Evolutionary conservation across 2,329 filamentous ascomycete genomes (phyloP).

Genomic region (Sporothrix sp.): DNA sequence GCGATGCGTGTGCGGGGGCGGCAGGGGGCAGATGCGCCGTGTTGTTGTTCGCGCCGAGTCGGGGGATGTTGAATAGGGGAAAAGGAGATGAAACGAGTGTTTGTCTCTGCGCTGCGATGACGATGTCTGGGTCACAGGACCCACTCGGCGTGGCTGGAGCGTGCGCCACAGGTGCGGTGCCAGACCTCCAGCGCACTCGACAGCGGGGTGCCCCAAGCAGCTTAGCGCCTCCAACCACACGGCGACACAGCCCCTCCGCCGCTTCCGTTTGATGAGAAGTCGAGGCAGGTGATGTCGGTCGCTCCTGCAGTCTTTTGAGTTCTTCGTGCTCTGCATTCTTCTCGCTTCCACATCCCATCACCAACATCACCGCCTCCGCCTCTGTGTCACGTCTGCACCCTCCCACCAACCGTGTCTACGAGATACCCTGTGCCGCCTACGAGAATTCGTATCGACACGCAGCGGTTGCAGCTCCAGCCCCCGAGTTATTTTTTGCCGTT

Average conservation of each 20-base stretch:
- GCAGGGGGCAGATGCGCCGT: not conserved
- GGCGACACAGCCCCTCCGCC: conserved; percentile 12
- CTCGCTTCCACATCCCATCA: too few relatives aligned
- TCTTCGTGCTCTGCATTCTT: too few relatives aligned
- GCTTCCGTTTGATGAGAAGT: conserved; percentile 4
- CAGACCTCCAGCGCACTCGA: not conserved
- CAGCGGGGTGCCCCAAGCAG: conserved; percentile 4
- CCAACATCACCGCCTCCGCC: too few relatives aligned
- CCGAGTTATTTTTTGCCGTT: not conserved
- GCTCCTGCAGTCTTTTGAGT: too few relatives aligned
- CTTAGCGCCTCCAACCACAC: conserved; percentile 2
- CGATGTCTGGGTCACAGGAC: conserved; percentile 2
- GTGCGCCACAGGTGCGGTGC: not conserved
- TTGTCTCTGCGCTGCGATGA: not conserved
- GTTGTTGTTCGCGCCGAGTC: not conserved
- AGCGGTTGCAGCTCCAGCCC: too few relatives aligned
- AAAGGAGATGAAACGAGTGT: conserved; percentile 8
- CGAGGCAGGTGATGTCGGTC: not conserved
- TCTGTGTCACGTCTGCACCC: too few relatives aligned
- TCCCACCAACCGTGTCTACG: too few relatives aligned
- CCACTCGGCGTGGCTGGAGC: not conserved
- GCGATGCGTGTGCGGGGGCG: not conserved
- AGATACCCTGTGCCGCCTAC: too few relatives aligned
- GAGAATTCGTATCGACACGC: too few relatives aligned
- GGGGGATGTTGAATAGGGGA: too few relatives aligned